Percentiles rank a stretch among this genome's conserved stretches.
Evolutionary conservation across 495 filamentous ascomycete species (phyloP).

Genomic region (Tuber borchii): DNA sequence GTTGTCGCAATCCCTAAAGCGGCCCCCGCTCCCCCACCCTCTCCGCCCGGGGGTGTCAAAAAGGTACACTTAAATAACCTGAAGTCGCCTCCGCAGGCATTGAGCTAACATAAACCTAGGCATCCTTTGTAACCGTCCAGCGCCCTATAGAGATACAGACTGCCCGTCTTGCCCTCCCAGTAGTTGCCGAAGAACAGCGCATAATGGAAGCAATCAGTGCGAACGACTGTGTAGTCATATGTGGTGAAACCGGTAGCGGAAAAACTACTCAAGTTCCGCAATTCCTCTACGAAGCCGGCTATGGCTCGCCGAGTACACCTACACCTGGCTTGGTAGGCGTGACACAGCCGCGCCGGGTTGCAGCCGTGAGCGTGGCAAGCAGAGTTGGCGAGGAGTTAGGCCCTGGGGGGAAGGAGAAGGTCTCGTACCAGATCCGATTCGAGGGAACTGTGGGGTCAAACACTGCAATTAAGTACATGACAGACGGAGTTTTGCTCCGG

Average conservation of each 20-base stretch:
- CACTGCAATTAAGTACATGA: conserved; percentile 98
- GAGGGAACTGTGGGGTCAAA: conserved; percentile 74
- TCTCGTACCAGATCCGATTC: conserved; percentile 93
- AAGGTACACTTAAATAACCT: conserved; percentile 6
- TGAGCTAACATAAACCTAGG: conserved; percentile 44
- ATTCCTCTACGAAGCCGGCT: conserved; percentile 90
- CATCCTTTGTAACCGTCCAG: conserved; percentile 65
- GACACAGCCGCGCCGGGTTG: conserved; percentile 88
- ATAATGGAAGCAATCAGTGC: conserved; percentile 98
- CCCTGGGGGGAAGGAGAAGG: conserved; percentile 53
- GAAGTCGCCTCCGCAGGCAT: not conserved
- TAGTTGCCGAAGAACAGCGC: conserved; percentile 90
- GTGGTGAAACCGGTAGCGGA: conserved; percentile 90
- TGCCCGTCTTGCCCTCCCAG: conserved; percentile 70
- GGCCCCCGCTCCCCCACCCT: conserved; percentile 10
- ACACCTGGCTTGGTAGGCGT: conserved; percentile 91
- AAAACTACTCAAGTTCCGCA: conserved; percentile 97
- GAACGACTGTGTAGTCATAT: conserved; percentile 81
- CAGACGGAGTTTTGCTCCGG: conserved; percentile 88
- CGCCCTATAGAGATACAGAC: conserved; percentile 68
- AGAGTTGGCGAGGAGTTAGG: conserved; percentile 82
- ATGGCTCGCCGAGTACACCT: conserved; percentile 65
- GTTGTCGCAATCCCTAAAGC: not conserved
- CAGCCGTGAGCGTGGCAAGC: conserved; percentile 90
- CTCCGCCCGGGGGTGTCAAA: conserved; percentile 29